Conservation (phyloP, 805 yeast species). For the Saccharomycopsis microspora region DNA sequence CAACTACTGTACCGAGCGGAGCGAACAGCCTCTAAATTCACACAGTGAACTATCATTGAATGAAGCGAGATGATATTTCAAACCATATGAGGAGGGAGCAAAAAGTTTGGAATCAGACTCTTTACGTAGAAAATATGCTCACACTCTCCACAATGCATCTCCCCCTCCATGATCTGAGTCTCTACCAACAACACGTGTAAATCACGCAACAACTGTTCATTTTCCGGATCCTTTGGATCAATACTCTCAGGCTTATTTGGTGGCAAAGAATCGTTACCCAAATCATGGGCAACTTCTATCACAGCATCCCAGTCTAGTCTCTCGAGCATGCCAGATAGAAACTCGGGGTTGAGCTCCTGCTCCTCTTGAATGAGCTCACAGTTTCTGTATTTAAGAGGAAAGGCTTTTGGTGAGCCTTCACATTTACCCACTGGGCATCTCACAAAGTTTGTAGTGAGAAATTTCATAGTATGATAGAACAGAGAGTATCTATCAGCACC, state of each 20-base stretch:
- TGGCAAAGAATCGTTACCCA: conserved; percentile 55
- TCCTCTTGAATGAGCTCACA: conserved; percentile 69
- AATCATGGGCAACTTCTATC: conserved; percentile 62
- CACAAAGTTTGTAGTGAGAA: conserved; percentile 91
- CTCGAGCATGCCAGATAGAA: conserved; percentile 62
- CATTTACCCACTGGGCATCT: conserved; percentile 85
- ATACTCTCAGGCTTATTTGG: conserved; percentile 41
- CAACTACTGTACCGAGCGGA: too few species aligned
- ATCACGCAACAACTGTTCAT: conserved; percentile 50
- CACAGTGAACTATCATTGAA: too few species aligned
- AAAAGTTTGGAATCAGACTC: conserved; percentile 86
- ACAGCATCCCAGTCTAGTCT: conserved; percentile 87
- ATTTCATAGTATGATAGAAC: conserved; percentile 47
- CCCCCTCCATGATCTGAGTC: conserved; percentile 80
- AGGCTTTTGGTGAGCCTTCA: conserved; percentile 59
- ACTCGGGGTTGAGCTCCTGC: conserved; percentile 74
- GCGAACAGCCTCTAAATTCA: too few species aligned
- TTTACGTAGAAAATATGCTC: conserved; percentile 82
- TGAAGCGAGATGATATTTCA: neutral
- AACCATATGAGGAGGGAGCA: conserved; percentile 86
- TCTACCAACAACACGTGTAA: conserved; percentile 72
- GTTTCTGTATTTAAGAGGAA: conserved; percentile 61
- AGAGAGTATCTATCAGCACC: too few species aligned
- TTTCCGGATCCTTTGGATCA: conserved; percentile 35
- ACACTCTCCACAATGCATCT: conserved; percentile 81